Conservation (phyloP, 202 grass and related monocot genomes). For the Bolboschoenoplectus hybrid region DNA sequence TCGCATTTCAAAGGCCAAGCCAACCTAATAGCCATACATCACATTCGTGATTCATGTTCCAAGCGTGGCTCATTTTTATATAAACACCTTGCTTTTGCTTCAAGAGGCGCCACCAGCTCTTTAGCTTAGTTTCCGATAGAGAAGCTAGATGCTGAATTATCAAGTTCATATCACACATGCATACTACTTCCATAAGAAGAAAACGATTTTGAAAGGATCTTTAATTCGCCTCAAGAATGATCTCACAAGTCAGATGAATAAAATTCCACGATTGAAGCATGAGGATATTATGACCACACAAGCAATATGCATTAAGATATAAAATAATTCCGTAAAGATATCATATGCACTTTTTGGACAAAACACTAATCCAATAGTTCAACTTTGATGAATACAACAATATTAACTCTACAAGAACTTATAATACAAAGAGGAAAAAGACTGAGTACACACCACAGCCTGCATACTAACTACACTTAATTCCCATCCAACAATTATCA, state of each 20-base stretch:
- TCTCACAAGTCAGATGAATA: background rate
- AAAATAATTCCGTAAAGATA: background rate
- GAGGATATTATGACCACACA: background rate
- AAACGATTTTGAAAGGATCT: background rate
- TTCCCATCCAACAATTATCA: conserved; percentile 34
- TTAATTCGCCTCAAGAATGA: background rate
- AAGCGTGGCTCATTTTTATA: background rate
- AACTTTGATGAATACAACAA: conserved; percentile 18
- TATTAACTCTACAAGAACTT: conserved; percentile 3
- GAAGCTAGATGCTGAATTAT: background rate
- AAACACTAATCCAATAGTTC: conserved; percentile 8
- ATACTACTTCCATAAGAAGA: background rate
- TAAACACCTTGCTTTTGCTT: background rate
- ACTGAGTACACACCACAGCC: background rate
- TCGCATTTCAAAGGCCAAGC: background rate
- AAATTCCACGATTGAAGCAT: background rate
- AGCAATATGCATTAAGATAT: background rate
- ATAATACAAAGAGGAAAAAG: conserved; percentile 18
- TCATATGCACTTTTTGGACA: conserved; percentile 8
- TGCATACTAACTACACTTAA: conserved; percentile 33
- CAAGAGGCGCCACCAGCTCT: background rate
- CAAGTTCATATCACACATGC: background rate
- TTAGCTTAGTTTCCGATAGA: background rate
- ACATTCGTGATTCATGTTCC: background rate
- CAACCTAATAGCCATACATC: background rate